Evolutionary conservation across 2,329 filamentous ascomycete genomes (phyloP).

Genomic region (Venturia oleaginea): DNA sequence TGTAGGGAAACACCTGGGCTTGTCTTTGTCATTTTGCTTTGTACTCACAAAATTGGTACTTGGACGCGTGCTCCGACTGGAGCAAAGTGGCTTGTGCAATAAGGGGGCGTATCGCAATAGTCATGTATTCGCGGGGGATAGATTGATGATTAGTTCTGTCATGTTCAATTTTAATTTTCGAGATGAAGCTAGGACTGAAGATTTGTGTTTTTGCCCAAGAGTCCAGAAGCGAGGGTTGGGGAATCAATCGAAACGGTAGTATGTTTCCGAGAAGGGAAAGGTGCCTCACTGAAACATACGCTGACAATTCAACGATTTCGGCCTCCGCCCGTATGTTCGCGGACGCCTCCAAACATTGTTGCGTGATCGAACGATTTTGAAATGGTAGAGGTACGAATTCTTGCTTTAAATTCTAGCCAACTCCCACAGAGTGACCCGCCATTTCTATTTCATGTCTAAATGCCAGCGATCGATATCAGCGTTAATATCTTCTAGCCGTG

Average conservation of each 20-base stretch:
- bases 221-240: background rate
- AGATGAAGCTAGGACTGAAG: background rate
- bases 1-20: too few species aligned
- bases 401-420: background rate
- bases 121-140: background rate
- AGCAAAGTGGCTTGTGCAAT: background rate
- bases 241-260: background rate
- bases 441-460: background rate
- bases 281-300: background rate
- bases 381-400: background rate
- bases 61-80: background rate
- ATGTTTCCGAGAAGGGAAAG: background rate
- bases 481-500: background rate
- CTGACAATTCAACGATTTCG: background rate
- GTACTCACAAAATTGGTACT: background rate
- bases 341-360: background rate
- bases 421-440: background rate
- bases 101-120: background rate
- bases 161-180: background rate
- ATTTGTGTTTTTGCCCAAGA: background rate
- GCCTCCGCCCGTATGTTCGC: background rate
- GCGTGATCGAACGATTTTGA: background rate
- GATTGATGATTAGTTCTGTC: background rate
- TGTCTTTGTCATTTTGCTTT: background rate
- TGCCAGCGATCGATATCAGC: background rate